A percentile compares a stretch with the other conserved stretches of the same genome.
Conservation (phyloP, 73 alveolate species). For the Tetrahymena thermophila region DNA sequence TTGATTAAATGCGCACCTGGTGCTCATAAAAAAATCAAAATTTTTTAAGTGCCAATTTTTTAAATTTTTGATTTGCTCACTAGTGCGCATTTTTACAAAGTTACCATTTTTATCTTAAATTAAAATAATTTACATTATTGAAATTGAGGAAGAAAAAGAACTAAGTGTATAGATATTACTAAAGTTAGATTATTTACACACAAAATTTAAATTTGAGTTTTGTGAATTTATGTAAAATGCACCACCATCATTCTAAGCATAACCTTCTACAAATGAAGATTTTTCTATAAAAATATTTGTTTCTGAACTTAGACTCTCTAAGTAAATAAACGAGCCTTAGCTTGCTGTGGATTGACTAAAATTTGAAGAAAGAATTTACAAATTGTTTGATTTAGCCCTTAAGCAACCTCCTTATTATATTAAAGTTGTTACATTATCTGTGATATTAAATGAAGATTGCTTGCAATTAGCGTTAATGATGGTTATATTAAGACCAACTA, state of each 20-base stretch:
- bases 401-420: not conserved
- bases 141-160: not conserved
- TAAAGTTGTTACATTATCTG: not conserved
- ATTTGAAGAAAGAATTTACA: not conserved
- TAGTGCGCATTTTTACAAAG: no score
- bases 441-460: not conserved
- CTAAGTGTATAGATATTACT: not conserved
- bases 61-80: not conserved
- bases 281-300: not conserved
- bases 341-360: not conserved
- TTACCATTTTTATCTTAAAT: no score
- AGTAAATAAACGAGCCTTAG: not conserved
- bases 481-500: not conserved
- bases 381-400: not conserved
- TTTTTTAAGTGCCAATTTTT: no score
- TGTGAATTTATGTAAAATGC: not conserved
- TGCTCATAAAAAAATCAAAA: no score
- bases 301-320: not conserved
- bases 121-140: not conserved
- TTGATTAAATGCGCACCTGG: no score
- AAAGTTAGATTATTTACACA: not conserved
- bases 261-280: not conserved
- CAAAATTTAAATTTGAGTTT: not conserved
- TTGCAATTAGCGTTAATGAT: not conserved
- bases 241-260: not conserved